These are phyloP conservation scores for Diutina pseudorugosa DNA, from an alignment of 1,139 yeast species.

Conservation along the genomic window DNA sequence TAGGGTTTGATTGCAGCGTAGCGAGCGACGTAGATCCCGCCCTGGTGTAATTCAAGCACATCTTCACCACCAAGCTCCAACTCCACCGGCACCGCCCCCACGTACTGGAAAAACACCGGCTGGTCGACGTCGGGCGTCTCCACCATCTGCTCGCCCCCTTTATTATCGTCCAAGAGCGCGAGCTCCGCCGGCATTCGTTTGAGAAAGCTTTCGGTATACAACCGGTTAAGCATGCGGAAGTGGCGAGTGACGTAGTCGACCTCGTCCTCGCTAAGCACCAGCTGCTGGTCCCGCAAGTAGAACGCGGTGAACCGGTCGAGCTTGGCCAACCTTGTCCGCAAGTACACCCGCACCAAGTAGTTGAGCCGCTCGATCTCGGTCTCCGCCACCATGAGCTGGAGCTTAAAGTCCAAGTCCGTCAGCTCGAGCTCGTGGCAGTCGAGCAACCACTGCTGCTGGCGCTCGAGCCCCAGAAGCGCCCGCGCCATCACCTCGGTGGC, in stretches of 20 bases:
- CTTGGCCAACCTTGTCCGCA: slow-evolving; percentile 64
- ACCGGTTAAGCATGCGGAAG: slow-evolving; percentile 46
- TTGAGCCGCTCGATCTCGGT: slow-evolving; percentile 84
- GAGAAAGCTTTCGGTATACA: slow-evolving; percentile 60
- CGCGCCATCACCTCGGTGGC: slow-evolving; percentile 46
- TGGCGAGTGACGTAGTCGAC: slow-evolving; percentile 44
- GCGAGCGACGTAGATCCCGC: slow-evolving; percentile 69
- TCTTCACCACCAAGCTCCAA: slow-evolving; percentile 22
- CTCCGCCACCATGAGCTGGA: slow-evolving; percentile 74
- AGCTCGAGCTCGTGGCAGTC: slow-evolving; percentile 42
- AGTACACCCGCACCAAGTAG: slow-evolving; percentile 65
- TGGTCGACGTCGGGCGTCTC: slow-evolving; percentile 62
- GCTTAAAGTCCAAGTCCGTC: slow-evolving; percentile 41
- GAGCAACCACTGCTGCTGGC: slow-evolving; percentile 65
- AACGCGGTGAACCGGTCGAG: slow-evolving; percentile 57
- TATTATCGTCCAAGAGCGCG: slow-evolving; percentile 64
- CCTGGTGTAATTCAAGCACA: slow-evolving; percentile 45
- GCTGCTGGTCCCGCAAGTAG: slow-evolving; percentile 19
- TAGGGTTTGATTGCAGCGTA: slow-evolving; percentile 40
- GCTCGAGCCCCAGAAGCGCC: slow-evolving; percentile 45
- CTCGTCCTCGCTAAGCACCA: slow-evolving; percentile 47
- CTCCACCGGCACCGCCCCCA: slow-evolving; percentile 13
- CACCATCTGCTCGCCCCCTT: slow-evolving; percentile 71
- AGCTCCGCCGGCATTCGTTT: slow-evolving; percentile 54
- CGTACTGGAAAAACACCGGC: slow-evolving; percentile 65